phyloP scores from a whole-genome alignment of 495 filamentous ascomycete species.

The Pyrenula massariospora region DNA sequence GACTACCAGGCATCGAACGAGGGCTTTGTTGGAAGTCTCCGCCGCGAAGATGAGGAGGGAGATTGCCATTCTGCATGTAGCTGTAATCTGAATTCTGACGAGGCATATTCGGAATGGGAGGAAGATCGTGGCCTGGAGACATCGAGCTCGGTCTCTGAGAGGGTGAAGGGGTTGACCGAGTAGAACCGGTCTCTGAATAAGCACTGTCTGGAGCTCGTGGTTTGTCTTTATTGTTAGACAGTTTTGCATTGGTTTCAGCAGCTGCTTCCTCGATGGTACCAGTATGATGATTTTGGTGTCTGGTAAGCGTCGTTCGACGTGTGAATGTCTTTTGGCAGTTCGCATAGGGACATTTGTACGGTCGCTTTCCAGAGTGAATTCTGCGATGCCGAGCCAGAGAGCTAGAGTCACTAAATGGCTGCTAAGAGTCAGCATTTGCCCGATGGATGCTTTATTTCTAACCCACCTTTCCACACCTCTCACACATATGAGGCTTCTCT shows the following conservation, averaged over 20 bases:
- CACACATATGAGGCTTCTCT: conserved; percentile 97
- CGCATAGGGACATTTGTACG: conserved; percentile 94
- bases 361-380: conserved; percentile 91
- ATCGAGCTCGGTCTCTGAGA: conserved; percentile 62
- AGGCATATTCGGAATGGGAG: conserved; percentile 60
- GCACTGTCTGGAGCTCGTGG: conserved; percentile 61
- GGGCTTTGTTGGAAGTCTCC: conserved; percentile 69
- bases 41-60: conserved; percentile 75
- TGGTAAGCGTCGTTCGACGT: conserved; percentile 82
- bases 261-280: conserved; percentile 92
- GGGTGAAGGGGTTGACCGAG: conserved; percentile 76
- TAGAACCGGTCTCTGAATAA: conserved; percentile 71
- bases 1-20: conserved; percentile 52
- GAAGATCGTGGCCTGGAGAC: conserved; percentile 68
- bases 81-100: conserved; percentile 51
- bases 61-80: conserved; percentile 51
- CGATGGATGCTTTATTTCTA: conserved; percentile 1
- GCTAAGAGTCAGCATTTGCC: conserved; percentile 3
- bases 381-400: conserved; percentile 87
- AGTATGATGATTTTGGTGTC: conserved; percentile 92
- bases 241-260: conserved; percentile 71
- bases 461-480: conserved; percentile 86
- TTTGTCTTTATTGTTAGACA: conserved; percentile 46
- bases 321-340: conserved; percentile 99
- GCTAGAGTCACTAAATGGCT: conserved; percentile 99